Conservation (phyloP, 139 green algal species). For the Spirogloea muscicola region DNA sequence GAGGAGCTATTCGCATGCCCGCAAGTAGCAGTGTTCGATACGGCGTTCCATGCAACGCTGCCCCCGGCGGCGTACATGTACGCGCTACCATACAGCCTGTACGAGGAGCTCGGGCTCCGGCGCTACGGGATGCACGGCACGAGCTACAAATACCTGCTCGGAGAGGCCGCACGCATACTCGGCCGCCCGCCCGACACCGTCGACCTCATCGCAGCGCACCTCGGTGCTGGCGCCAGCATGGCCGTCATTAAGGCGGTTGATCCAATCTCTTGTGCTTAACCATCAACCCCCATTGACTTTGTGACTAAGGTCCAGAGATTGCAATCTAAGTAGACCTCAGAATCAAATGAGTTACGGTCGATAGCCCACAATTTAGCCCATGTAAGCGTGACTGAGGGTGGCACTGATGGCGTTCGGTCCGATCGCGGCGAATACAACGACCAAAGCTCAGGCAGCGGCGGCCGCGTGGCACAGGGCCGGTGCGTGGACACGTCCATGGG, state of each 20-base stretch:
- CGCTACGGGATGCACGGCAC: conserved; percentile 88
- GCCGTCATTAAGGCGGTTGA: conserved; percentile 62
- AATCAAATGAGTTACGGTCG: no score
- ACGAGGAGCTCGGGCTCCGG: conserved; percentile 57
- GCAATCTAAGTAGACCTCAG: no score
- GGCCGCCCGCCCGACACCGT: conserved; percentile 56
- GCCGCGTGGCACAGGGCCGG: conserved; percentile 45
- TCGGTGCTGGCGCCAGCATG: conserved; percentile 74
- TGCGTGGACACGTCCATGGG: conserved; percentile 80
- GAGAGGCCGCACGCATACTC: conserved; percentile 54
- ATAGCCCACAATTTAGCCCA: no score
- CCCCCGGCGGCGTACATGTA: conserved; percentile 75
- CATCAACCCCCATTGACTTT: no score
- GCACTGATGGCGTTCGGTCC: no score
- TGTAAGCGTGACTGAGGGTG: no score
- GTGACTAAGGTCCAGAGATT: no score
- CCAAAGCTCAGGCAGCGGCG: no score
- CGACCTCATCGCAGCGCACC: conserved; percentile 77
- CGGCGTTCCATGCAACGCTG: conserved; percentile 87
- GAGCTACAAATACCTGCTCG: conserved; percentile 73
- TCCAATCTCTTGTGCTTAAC: no score
- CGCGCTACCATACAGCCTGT: conserved; percentile 73
- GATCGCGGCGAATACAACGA: no score
- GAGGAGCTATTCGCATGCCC: conserved; percentile 40
- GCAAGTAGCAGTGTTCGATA: conserved; percentile 92